Base-by-base conservation (phyloP, 2,329 filamentous ascomycete genomes). In the Esteya vermicola region DNA sequence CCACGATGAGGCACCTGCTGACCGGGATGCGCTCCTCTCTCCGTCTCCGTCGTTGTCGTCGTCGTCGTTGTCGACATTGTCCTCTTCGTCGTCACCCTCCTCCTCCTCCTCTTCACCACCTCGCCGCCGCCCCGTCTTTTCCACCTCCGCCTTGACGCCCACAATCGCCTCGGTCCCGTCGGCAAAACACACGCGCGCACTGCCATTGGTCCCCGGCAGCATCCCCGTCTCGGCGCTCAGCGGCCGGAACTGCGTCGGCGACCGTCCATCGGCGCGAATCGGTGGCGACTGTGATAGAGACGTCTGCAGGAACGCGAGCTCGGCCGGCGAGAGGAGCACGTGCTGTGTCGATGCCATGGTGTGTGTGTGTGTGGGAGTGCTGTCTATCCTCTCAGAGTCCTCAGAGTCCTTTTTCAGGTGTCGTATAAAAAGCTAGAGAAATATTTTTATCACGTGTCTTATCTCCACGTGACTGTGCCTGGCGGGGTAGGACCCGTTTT, bases 141-240 rank as follows among this genome's bases (percentile, higher is more conserved):
- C 86, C 4, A 96, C 84, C 62, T 96, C 89, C 1, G 85, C 86
- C 63, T 96, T 98, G 45, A 95, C 80, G 34, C 91, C 91, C 6
- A 95, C 91, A 45, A 98, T 81, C 7, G 91, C 91, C 60, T 98
- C 91, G 2, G 86, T 93, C 38, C 91, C 91, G 57, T 98, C 91
- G 4, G 86, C 78, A 56, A 96, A 93, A 49, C 89, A 93, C 35
- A 98, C 81, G 26, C 93, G 77, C 44, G 91, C 89, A 59, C 84
- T 93, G 45, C 91, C 91, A 54, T 96, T 93, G 14, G 89, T 81
- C 35, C 80, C 78, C 0, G 91, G 88, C 0, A 98, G 71, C 42
- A 96, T 84, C 43, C 85, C 83, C 40, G 83, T 86, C 64, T 98
- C 91, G 44, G 91, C 91, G 16, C 81, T 76, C 42, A 98, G 67